Evolutionary conservation across 2,329 filamentous ascomycete genomes (phyloP), one percentile per base, ranked within the genome.

Genomic region (Aaosphaeria arxii): DNA sequence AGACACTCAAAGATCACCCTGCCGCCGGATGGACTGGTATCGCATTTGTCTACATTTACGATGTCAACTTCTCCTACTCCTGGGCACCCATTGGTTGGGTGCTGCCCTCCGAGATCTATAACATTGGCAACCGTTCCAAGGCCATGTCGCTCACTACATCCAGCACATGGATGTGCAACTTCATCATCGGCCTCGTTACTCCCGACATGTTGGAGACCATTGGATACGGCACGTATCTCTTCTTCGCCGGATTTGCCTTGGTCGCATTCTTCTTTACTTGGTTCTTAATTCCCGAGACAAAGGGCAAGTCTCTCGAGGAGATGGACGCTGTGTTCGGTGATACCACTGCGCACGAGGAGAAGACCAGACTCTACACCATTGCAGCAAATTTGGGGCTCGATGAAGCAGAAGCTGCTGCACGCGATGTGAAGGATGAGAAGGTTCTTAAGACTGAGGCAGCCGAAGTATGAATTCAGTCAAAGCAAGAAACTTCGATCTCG

Each of bases 11-110:
- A 0, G 62, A 72, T 0, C 78, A 89, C 51, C 58, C 66, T 5
- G 80, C 78, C 0, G 84, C 85, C 0, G 87, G 86, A 1, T 91
- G 87, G 87, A 86, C 73, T 4, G 79, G 85, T 0, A 84, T 80
- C 11, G 75, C 62, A 50, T 85, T 88, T 80, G 82, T 87, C 17
- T 90, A 86, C 86, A 75, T 90, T 0, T 90, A 88, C 57, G 82
- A 88, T 31, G 74, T 88, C 31, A 81, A 87, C 67, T 91, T 90
- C 60, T 87, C 84, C 30, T 89, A 88, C 64, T 83, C 80, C 0
- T 90, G 86, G 87, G 85, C 86, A 0, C 86, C 86, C 3, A 85
- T 83, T 60, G 80, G 83, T 0, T 90, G 87, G 87, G 87, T 88
- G 50, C 78, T 90, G 47, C 77, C 88, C 1, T 80, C 85, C 3